Evolutionary conservation across 768 basidiomycete genomes (phyloP), one percentile per base, ranked within the genome.

Genomic region (Pleurotus pulmonarius): DNA sequence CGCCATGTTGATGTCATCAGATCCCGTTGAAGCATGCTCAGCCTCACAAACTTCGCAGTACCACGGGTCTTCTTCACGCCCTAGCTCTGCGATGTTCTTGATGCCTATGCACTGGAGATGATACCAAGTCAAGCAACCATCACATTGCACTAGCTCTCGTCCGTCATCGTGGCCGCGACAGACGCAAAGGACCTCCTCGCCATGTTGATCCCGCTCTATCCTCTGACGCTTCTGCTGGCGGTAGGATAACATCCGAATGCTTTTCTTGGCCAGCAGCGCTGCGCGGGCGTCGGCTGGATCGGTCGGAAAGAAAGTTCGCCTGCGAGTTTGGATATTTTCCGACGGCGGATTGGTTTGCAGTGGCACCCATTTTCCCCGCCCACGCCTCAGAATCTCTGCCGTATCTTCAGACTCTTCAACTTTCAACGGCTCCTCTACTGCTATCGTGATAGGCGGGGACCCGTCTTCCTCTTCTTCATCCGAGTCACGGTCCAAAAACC

Each of bases 71-170:
- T 91, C 88, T 64, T 90, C 88, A 48, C 70, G 79, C 5, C 89
- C 91, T 13, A 92, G 74, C 51, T 90, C 84, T 9, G 77, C 69
- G 34, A 83, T 77, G 61, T 75, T 78, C 51, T 70, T 71, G 61
- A 93, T 87, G 51, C 89, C 90, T 38, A 93, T 85, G 68, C 91
- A 94, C 44, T 82, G 71, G 29, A 91, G 76, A 69, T 94, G 91
- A 65, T 88, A 92, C 91, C 91, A 94, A 13, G 76, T 85, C 65
- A 82, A 75, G 67, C 91, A 94, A 3, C 78, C 76, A 62, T 93
- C 90, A 61, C 91, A 94, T 63, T 92, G 91, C 29, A 93, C 92
- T 46, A 90, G 76, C 57, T 84, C 80, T n/a, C 86, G 74, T 3
- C 86, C 90, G 57, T 90, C 87, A 61, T 88, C 86, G 8, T 70